Percentiles rank a stretch among this genome's conserved stretches.
These are phyloP conservation scores for Colletotrichum siamense DNA, from an alignment of 2,329 filamentous ascomycete genomes.

Conservation along the genomic window DNA sequence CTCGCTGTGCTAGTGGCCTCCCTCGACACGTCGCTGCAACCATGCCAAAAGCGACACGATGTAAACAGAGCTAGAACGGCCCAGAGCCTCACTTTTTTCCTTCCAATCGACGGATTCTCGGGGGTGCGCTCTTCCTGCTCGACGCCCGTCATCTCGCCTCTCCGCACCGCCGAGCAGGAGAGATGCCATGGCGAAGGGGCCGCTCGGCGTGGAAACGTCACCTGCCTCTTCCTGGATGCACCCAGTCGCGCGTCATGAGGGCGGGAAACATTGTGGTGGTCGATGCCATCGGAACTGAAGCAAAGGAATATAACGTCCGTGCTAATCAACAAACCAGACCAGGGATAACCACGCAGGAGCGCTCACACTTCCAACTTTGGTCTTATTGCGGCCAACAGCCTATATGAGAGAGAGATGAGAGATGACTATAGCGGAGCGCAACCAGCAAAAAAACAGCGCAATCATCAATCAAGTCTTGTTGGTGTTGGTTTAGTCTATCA, in stretches of 20 bases:
- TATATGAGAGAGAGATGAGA: slow-evolving; percentile 12
- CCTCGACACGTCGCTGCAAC: slow-evolving; percentile 5
- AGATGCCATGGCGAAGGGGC: background rate
- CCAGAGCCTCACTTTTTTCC: slow-evolving; percentile 9
- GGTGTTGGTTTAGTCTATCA: background rate
- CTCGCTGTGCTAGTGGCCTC: background rate
- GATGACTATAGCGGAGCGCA: background rate
- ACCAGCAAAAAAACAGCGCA: background rate
- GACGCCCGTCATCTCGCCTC: slow-evolving; percentile 7
- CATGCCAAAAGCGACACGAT: slow-evolving; percentile 11
- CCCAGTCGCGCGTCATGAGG: background rate
- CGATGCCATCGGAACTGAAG: background rate
- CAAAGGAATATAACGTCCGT: background rate
- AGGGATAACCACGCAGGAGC: slow-evolving; percentile 1
- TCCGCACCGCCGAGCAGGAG: background rate
- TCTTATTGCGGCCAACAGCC: background rate
- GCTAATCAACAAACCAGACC: background rate
- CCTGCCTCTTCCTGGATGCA: slow-evolving; percentile 1
- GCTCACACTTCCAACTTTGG: background rate
- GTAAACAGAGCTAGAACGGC: slow-evolving; percentile 17
- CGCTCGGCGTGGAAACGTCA: slow-evolving; percentile 3
- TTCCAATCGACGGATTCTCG: background rate
- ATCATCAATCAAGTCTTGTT: background rate
- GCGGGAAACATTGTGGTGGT: background rate
- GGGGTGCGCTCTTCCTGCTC: background rate